A percentile compares a stretch with the other conserved stretches of the same genome.
phyloP scores from a whole-genome alignment of 768 basidiomycete species.

The Pleurotus sapidus region DNA sequence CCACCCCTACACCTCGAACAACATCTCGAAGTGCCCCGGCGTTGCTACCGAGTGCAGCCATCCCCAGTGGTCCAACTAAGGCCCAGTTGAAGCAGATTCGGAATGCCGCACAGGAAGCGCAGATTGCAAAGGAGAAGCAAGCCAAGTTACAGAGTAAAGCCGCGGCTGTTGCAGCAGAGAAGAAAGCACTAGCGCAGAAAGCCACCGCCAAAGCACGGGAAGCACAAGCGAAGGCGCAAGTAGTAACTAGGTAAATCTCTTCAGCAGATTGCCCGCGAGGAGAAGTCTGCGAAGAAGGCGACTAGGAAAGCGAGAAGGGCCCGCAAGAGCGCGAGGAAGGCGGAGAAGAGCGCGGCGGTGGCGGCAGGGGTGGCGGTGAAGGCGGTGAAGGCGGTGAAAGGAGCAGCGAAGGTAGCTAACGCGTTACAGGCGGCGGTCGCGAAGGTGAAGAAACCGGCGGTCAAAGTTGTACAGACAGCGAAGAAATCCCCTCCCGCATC shows the following conservation, averaged over 20 bases:
- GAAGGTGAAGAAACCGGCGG: background rate
- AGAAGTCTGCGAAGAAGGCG: conserved; percentile 12
- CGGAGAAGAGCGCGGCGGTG: conserved; percentile 7
- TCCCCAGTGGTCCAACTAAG: background rate
- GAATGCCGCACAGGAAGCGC: conserved; percentile 12
- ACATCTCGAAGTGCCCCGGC: background rate
- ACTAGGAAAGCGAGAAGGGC: conserved; percentile 9
- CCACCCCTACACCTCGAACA: background rate
- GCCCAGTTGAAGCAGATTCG: conserved; percentile 8
- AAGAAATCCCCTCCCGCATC: too few relatives aligned
- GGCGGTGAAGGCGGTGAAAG: background rate
- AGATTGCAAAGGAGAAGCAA: conserved; percentile 3
- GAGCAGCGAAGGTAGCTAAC: background rate
- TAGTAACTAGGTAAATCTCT: background rate
- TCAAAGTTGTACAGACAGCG: background rate
- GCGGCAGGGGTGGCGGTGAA: background rate
- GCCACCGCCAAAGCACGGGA: conserved; percentile 6
- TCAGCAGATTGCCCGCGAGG: background rate
- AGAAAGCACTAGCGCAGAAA: conserved; percentile 2
- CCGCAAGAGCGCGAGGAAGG: conserved; percentile 11
- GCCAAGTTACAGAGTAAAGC: background rate
- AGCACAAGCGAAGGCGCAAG: background rate
- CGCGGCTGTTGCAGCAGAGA: background rate
- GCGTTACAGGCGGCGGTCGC: background rate
- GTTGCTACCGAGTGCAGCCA: background rate